Base-by-base conservation (phyloP, 2,329 filamentous ascomycete species). In the Pestalotiopsis sp. region DNA sequence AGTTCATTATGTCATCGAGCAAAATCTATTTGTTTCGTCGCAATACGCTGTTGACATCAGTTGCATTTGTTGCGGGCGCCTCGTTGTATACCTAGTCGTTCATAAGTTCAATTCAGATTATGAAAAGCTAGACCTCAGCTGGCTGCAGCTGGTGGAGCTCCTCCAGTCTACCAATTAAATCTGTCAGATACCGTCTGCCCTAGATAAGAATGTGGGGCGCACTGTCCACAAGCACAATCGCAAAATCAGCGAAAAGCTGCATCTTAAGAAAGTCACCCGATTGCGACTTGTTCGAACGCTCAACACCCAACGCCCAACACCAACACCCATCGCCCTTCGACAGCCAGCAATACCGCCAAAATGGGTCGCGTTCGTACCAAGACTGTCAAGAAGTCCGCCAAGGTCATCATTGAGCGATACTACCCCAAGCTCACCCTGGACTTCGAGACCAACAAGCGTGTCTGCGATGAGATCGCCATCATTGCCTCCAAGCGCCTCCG, bases 371-470 rank as follows among this genome's bases (percentile, higher is more conserved):
- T 91, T 82, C 88, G 89, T 76, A 91, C 89, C 76, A 91, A 91
- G 87, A 91, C 89, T 72, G 49, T 90, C 77, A 90, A 90, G 87
- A 90, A 89, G 87, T 89, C 87, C 89, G 95, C 96, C 88, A 99
- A 99, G 93, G 94, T 98, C 90, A 95, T 98, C 88, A 98, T 99
- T 87, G 95, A 98, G 92, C 91, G 93, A 77, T 97, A 96, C 90
- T 97, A 97, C 88, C 96, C 96, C 82, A 94, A 94, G 87, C 90
- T 99, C 84, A 98, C 95, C 75, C 93, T 98, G 82, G 96, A 99
- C 89, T 99, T 99, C 88, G 96, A 99, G 92, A 97, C 93, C 91
- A 98, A 98, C 93, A 98, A 98, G 93, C 90, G 94, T 81, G 97
- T 98, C 81, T 98, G 96, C 89, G 96, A 98, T 94, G 96, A 99